Evolutionary conservation across 768 basidiomycete genomes (phyloP).

Genomic region (Mycena galopus): DNA sequence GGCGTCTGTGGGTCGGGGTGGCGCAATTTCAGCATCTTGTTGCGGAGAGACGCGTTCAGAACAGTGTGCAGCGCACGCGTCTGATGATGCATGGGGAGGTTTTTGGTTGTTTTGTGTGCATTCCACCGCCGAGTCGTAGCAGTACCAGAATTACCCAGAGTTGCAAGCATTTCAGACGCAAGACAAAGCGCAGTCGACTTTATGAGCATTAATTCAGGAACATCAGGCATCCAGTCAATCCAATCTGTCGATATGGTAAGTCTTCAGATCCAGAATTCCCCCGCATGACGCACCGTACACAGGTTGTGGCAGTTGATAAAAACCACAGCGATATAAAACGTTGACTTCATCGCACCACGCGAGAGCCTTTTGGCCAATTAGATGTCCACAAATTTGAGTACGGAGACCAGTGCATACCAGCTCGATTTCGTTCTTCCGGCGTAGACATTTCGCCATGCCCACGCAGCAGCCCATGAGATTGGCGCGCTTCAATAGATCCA

Average conservation of each 20-base stretch:
- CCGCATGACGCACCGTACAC: neutral
- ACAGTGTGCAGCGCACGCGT: neutral
- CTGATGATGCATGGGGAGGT: neutral
- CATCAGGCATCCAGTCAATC: neutral
- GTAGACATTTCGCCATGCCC: slow-evolving; percentile 14
- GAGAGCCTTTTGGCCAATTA: slow-evolving; percentile 1
- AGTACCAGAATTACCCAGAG: slow-evolving; percentile 11
- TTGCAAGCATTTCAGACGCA: slow-evolving; percentile 14
- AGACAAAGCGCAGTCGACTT: neutral
- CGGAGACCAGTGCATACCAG: neutral
- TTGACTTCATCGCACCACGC: slow-evolving; percentile 24
- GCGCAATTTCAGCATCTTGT: slow-evolving; percentile 33
- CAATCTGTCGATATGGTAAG: neutral
- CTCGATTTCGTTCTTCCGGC: slow-evolving; percentile 4
- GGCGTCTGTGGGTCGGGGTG: slow-evolving; percentile 46
- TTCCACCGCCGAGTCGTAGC: slow-evolving; percentile 11
- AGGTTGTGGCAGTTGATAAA: neutral
- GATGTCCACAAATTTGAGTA: neutral
- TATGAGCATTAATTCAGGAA: slow-evolving; percentile 7
- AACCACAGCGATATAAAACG: slow-evolving; percentile 11
- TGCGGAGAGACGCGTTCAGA: neutral
- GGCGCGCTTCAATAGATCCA: neutral
- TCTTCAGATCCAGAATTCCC: neutral
- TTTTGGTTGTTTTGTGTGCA: slow-evolving; percentile 27
- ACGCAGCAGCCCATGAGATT: slow-evolving; percentile 27